Conservation (phyloP, 2,329 filamentous ascomycete genomes). For the Pochonia chlamydosporia region DNA sequence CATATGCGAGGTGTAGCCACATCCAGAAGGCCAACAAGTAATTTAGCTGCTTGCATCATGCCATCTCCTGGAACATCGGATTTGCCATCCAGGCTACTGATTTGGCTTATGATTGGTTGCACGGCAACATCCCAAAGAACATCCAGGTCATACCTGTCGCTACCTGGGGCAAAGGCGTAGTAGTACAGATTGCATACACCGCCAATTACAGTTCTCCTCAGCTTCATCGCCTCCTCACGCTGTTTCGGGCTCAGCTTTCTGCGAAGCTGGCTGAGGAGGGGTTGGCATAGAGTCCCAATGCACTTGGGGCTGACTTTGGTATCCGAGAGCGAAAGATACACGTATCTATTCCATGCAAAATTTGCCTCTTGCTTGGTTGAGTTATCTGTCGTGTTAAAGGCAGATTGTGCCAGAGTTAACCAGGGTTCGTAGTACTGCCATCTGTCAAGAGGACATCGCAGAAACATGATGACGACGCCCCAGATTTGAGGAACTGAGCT, state of each 20-base stretch:
- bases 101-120: conserved; percentile 52
- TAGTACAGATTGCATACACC: conserved; percentile 79
- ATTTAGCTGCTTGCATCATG: conserved; percentile 54
- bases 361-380: conserved; percentile 71
- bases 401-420: conserved; percentile 73
- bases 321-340: conserved; percentile 66
- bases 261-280: conserved; percentile 63
- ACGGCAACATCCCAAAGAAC: conserved; percentile 75
- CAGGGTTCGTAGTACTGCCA: conserved; percentile 73
- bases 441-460: conserved; percentile 58
- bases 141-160: conserved; percentile 61
- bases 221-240: conserved; percentile 41
- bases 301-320: conserved; percentile 43
- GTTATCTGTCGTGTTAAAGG: conserved; percentile 74
- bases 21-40: conserved; percentile 68
- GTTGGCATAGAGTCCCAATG: conserved; percentile 50
- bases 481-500: conserved; percentile 79
- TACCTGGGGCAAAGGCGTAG: conserved; percentile 70
- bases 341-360: conserved; percentile 77
- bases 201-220: conserved; percentile 53
- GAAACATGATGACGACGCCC: conserved; percentile 73
- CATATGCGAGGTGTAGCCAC: conserved; percentile 55
- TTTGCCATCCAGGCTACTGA: conserved; percentile 37
- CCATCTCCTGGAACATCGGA: conserved; percentile 41
- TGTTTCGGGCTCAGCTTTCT: conserved; percentile 54